Evolutionary conservation across 192 early-diverging fungal genomes (phyloP).

Genomic region (Irineochytrium annulatum): DNA sequence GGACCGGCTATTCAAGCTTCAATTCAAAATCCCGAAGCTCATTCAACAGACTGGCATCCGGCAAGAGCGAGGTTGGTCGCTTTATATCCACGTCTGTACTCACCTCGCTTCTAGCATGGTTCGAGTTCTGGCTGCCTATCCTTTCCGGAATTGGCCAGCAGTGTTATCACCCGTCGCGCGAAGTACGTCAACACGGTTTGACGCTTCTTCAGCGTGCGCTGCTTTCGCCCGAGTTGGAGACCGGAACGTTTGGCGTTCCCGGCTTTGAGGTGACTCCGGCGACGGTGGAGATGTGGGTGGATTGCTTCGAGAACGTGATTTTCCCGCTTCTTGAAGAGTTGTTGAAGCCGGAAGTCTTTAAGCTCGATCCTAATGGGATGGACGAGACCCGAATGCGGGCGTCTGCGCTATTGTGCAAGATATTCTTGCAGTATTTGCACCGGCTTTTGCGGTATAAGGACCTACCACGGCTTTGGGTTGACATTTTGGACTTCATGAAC

Average conservation of each 20-base stretch:
- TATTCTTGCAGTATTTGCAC: conserved; percentile 69
- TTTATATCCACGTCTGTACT: conserved; percentile 7
- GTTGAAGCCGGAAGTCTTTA: conserved; percentile 63
- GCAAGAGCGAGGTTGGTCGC: conserved; percentile 37
- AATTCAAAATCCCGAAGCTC: conserved; percentile 51
- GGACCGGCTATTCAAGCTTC: conserved; percentile 62
- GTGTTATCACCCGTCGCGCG: conserved; percentile 68
- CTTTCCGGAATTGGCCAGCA: conserved; percentile 69
- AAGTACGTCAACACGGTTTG: conserved; percentile 78
- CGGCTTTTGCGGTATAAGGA: conserved; percentile 54
- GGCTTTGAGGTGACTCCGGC: conserved; percentile 6
- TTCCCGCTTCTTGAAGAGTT: conserved; percentile 86
- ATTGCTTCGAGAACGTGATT: conserved; percentile 78
- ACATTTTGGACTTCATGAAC: conserved; percentile 64
- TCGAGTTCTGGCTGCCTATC: conserved; percentile 75
- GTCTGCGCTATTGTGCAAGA: conserved; percentile 66
- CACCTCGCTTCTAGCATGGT: conserved; percentile 49
- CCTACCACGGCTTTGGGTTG: conserved; percentile 55
- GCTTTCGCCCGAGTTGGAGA: conserved; percentile 53
- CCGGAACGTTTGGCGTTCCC: conserved; percentile 1
- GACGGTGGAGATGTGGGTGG: conserved; percentile 44
- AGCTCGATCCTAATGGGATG: conserved; percentile 58
- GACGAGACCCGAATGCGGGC: conserved; percentile 74
- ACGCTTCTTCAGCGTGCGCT: conserved; percentile 77
- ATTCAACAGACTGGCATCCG: conserved; percentile 32